A percentile compares a stretch with the other conserved stretches of the same genome.
Conservation (phyloP, 2,329 filamentous ascomycete genomes). For the Pyrenophora teres region DNA sequence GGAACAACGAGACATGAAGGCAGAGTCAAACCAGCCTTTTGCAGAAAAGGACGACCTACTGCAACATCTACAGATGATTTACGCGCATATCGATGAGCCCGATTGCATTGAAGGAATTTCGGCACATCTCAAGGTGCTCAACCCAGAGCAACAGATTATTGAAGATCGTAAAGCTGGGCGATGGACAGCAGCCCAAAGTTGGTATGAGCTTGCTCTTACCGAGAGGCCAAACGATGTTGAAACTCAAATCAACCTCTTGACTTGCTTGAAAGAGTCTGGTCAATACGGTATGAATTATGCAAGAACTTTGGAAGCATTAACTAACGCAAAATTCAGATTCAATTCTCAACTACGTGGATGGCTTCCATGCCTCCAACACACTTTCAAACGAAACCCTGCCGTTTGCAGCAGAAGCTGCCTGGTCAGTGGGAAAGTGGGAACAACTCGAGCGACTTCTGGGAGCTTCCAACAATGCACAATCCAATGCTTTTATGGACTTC, state of each 20-base stretch:
- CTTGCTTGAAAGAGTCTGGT: slow-evolving; percentile 91
- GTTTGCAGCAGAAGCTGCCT: slow-evolving; percentile 88
- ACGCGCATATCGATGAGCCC: slow-evolving; percentile 95
- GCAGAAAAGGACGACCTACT: slow-evolving; percentile 67
- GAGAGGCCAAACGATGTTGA: slow-evolving; percentile 77
- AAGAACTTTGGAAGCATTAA: slow-evolving; percentile 16
- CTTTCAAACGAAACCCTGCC: slow-evolving; percentile 64
- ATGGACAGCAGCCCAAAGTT: slow-evolving; percentile 94
- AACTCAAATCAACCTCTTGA: slow-evolving; percentile 80
- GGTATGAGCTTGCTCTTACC: slow-evolving; percentile 91
- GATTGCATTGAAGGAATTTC: slow-evolving; percentile 96
- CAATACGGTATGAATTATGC: slow-evolving; percentile 71
- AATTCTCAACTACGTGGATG: slow-evolving; percentile 83
- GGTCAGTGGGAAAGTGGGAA: slow-evolving; percentile 84
- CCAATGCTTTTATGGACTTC: slow-evolving; percentile 65
- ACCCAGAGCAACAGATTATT: slow-evolving; percentile 89
- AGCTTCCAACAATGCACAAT: slow-evolving; percentile 50
- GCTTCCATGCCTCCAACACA: slow-evolving; percentile 59
- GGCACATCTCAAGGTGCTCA: slow-evolving; percentile 80
- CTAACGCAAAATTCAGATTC: slow-evolving; percentile 62
- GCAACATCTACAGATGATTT: slow-evolving; percentile 85
- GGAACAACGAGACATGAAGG: slow-evolving; percentile 52
- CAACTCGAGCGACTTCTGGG: slow-evolving; percentile 68
- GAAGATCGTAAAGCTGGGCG: slow-evolving; percentile 91
- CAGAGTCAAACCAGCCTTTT: slow-evolving; percentile 54